Evolutionary conservation across 2,329 filamentous ascomycete genomes (phyloP), one percentile per base, ranked within the genome.

Genomic region (Simplicillium aogashimaense): DNA sequence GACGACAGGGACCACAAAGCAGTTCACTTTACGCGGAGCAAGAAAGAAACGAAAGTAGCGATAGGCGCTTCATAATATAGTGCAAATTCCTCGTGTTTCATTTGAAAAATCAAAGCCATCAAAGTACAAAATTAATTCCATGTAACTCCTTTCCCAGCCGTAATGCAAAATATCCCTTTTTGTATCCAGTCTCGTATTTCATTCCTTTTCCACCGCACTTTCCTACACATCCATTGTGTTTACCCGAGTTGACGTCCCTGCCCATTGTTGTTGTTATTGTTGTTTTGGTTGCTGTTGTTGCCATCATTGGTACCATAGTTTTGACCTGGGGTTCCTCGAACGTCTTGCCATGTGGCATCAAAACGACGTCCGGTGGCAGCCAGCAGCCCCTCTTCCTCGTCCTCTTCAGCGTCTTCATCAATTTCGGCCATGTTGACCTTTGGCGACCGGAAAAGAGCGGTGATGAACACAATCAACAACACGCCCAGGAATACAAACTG

Each of bases 311-410:
- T 43, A 35, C 38, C 42, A 25, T 47, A 48, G 15, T 46, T 45
- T 5, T 50, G 47, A 11, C 45, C 41, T 1, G 56, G 44, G 42
- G 59, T 59, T 2, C 83, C 83, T 2, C 83, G 86, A 38, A 94
- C 82, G 56, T 94, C 87, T 57, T 90, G 78, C 88, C 88, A 95
- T 2, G 84, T 88, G 5, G 86, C 86, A 34, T 84, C 83, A 50
- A 94, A 88, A 28, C 87, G 74, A 42, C 87, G 68, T 6, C 87
- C 80, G 0, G 88, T 94, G 51, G 78, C 87, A 0, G 87, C 86
- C 36, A 98, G 66, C 37, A 98, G 67, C 10, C 89, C 86, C 64
- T 98, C 92, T 55, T 98, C 92, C 57, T 97, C 92, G 14, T 90
- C 88, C 25, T 82, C 85, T 59, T 94, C 86, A 13, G 89, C 81